Conservation (phyloP, 192 early-diverging fungal genomes). For the Linnemannia hyalina region DNA sequence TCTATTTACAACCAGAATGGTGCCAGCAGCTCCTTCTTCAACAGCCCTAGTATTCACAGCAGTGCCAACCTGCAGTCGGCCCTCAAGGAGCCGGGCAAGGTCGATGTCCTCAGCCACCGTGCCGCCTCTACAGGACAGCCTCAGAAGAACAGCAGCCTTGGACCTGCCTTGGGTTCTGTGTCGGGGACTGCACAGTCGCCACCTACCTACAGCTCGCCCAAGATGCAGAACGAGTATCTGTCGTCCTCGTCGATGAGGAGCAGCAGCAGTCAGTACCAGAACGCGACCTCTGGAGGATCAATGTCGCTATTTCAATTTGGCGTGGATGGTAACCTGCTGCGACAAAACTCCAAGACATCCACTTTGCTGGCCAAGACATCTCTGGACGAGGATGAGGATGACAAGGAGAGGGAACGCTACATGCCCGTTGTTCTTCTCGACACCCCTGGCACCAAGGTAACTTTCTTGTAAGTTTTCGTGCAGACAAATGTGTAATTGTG, state of each 20-base stretch:
- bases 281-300: background rate
- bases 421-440: constrained; percentile 37
- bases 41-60: constrained; percentile 10
- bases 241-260: constrained; percentile 6
- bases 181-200: constrained; percentile 20
- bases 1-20: constrained; percentile 27
- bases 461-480: background rate
- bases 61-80: constrained; percentile 21
- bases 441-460: constrained; percentile 31
- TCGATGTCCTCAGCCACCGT: constrained; percentile 40
- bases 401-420: constrained; percentile 52
- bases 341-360: background rate
- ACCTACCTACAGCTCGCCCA: constrained; percentile 26
- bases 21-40: constrained; percentile 26
- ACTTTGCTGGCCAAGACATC: background rate
- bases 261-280: background rate
- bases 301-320: constrained; percentile 18
- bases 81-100: constrained; percentile 32
- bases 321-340: constrained; percentile 11
- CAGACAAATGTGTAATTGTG: background rate
- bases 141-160: constrained; percentile 37
- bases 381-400: constrained; percentile 41
- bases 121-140: constrained; percentile 2
- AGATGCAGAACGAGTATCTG: constrained; percentile 8
- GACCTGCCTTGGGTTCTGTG: constrained; percentile 47